A percentile compares a stretch with the other conserved stretches of the same genome.
Evolutionary conservation across 1,139 yeast genomes (phyloP).

Genomic region (Yamadazyma blattariae): DNA sequence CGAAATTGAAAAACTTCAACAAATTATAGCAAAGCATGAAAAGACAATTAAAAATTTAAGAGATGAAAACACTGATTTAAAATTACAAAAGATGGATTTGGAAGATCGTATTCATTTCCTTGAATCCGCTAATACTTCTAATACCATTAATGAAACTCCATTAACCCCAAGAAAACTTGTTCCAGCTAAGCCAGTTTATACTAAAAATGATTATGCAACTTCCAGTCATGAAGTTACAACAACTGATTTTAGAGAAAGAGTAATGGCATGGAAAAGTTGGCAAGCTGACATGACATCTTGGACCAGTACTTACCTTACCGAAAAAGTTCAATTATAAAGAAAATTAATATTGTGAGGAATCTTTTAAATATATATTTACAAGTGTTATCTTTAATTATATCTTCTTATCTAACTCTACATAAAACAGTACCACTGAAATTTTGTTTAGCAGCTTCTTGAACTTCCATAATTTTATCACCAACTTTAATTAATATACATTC

Average conservation of each 20-base stretch:
- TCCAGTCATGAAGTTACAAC: conserved; percentile 28
- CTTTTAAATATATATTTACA: conserved; percentile 1
- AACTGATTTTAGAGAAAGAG: conserved; percentile 39
- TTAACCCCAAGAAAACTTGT: conserved; percentile 12
- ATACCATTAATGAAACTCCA: conserved; percentile 1
- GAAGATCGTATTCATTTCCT: conserved; percentile 30
- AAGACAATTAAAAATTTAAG: conserved; percentile 37
- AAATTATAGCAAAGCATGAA: conserved; percentile 29
- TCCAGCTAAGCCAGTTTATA: conserved; percentile 36
- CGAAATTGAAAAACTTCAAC: conserved; percentile 16
- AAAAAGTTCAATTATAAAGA: conserved; percentile 18
- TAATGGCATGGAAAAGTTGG: conserved; percentile 76
- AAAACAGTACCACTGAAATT: conserved; percentile 74
- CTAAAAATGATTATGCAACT: conserved; percentile 35
- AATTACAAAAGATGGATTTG: conserved; percentile 47
- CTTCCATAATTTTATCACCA: conserved; percentile 57
- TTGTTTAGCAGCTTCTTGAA: conserved; percentile 81
- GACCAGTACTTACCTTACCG: conserved; percentile 39
- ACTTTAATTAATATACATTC: conserved; percentile 74
- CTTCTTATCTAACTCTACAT: conserved; percentile 47
- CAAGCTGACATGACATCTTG: conserved; percentile 82
- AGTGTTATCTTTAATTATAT: not conserved
- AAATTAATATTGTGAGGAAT: not conserved
- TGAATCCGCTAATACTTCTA: conserved; percentile 14
- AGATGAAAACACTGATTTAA: conserved; percentile 45